Base-by-base conservation (phyloP, 2,329 filamentous ascomycete genomes). In the Pseudogymnoascus sp. region DNA sequence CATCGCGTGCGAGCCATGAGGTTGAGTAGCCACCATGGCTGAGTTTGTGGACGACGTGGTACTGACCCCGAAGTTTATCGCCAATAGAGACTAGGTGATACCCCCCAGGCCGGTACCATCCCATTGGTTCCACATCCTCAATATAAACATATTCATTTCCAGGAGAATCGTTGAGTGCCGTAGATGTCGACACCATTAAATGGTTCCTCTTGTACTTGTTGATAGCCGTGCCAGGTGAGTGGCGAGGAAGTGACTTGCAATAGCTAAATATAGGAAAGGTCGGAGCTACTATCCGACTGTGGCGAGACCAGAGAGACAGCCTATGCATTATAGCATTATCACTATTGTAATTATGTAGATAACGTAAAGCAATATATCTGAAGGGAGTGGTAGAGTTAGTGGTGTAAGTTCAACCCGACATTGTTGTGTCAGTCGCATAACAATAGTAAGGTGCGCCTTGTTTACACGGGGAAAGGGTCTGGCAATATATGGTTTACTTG, bases 11-110 rank as follows among this genome's bases (percentile, higher is more conserved):
- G 59, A 77, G 72, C 74, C 75, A 79, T 61, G 77, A 71, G 3
- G 71, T 78, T 3, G 74, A 76, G 68, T 74, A 77, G 21, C 71
- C 72, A 5, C 76, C 75, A 67, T 68, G 72, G 3, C 75, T 75
- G 10, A 78, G 70, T 64, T 78, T 78, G 62, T 77, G 74, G 5
- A 72, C 69, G 54, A 78, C 71, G 5, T 47, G 67, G 64, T 77
- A 77, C 64, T 73, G 67, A 14, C 67, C 64, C 36, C 72, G 66
- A 1, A 75, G 66, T 7, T 73, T 34, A 57, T 75, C 71, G 1
- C 71, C 71, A 3, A 69, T 62, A 36, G 62, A 63, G 11, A 61
- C 61, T n/a, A 62, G 63, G 45, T 65, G 64, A 62, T 64, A 68
- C 3, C 67, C 68, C 66, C 68, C 29, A n/a, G 61, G 21, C 10